A percentile compares a stretch with the other conserved stretches of the same genome.
Evolutionary conservation across 495 filamentous ascomycete species (phyloP).

Genomic region (Neurospora africana): DNA sequence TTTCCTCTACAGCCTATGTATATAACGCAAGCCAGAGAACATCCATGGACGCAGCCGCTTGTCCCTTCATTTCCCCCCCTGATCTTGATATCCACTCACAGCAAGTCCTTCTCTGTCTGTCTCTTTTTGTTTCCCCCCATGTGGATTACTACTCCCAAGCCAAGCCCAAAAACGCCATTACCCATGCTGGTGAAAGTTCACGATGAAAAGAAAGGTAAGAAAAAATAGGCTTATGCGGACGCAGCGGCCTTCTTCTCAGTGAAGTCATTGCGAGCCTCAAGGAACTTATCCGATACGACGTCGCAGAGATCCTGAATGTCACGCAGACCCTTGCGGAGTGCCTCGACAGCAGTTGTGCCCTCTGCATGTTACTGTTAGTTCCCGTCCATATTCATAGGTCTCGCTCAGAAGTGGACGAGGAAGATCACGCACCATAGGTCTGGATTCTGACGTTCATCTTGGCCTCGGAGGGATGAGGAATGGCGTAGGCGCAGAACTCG

Average conservation of each 20-base stretch:
- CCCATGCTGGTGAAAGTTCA: conserved; percentile 2
- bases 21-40: neutral
- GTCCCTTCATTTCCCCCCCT: neutral
- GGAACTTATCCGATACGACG: conserved; percentile 80
- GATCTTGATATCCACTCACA: neutral
- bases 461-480: conserved; percentile 88
- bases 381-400: neutral
- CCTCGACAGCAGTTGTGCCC: conserved; percentile 67
- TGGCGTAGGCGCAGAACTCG: conserved; percentile 96
- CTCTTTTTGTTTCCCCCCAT: neutral
- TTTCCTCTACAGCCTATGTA: neutral
- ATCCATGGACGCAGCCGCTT: neutral
- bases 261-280: conserved; percentile 52
- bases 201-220: neutral
- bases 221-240: neutral
- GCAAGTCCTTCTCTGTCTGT: neutral
- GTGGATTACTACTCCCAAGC: neutral
- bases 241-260: conserved; percentile 20
- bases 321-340: conserved; percentile 77
- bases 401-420: neutral
- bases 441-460: conserved; percentile 98
- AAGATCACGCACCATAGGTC: conserved; percentile 63
- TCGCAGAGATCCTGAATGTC: conserved; percentile 87
- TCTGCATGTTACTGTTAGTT: conserved; percentile 36
- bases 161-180: conserved; percentile 19